These are phyloP conservation scores for Protomyces inouyei DNA, from an alignment of 1,139 yeast genomes.

Conservation along the genomic window DNA sequence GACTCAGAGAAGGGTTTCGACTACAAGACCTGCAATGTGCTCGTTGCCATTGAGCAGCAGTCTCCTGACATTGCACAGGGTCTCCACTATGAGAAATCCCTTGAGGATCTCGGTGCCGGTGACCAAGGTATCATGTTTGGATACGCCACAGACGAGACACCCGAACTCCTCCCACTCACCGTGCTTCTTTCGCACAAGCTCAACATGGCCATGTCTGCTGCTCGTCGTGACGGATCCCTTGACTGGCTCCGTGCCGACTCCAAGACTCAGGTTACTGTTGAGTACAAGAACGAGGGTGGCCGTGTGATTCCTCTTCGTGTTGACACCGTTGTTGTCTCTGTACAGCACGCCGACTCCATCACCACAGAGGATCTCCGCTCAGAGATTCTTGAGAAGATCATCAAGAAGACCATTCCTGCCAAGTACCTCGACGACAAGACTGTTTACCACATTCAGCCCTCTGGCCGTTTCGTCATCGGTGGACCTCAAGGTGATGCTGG, in stretches of 20 bases:
- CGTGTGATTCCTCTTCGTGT: conserved; percentile 94
- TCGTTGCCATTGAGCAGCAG: conserved; percentile 99
- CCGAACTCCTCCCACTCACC: conserved; percentile 94
- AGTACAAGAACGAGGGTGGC: conserved; percentile 89
- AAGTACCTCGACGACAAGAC: conserved; percentile 90
- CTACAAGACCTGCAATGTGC: conserved; percentile 97
- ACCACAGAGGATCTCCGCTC: conserved; percentile 85
- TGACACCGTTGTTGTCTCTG: conserved; percentile 94
- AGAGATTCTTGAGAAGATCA: conserved; percentile 69
- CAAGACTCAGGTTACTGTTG: conserved; percentile 98
- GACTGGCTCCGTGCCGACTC: conserved; percentile 99
- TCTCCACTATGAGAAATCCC: conserved; percentile 91
- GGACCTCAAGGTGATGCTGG: conserved; percentile 99
- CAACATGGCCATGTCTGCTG: conserved; percentile 93
- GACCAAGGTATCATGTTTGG: conserved; percentile 99
- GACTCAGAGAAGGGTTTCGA: conserved; percentile 95
- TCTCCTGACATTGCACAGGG: conserved; percentile 99
- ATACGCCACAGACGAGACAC: conserved; percentile 98
- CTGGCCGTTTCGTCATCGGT: conserved; percentile 99
- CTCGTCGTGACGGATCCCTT: conserved; percentile 92
- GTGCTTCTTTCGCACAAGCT: conserved; percentile 90
- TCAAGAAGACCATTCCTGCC: conserved; percentile 89
- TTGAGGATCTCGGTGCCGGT: conserved; percentile 99
- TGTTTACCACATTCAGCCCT: conserved; percentile 96
- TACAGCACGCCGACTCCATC: conserved; percentile 96